These are phyloP conservation scores for Schizonepeta tenuifolia DNA, from an alignment of 257 asterid species.

Conservation along the genomic window DNA sequence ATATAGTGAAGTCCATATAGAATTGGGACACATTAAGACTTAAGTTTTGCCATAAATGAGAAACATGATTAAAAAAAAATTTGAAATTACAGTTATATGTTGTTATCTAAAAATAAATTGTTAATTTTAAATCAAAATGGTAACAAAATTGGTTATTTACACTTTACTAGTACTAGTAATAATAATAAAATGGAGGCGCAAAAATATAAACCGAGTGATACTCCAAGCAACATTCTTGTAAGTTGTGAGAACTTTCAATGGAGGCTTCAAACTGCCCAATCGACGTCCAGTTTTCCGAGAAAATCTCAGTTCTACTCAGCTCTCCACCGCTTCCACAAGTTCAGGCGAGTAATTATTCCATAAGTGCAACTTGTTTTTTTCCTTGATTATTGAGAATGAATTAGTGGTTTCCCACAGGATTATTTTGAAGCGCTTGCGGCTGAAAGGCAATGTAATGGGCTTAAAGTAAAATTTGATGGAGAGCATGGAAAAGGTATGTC, in stretches of 20 bases:
- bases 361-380: background rate
- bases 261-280: slow-evolving; percentile 51
- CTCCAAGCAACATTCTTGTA: background rate
- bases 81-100: too few species aligned
- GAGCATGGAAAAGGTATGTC: slow-evolving; percentile 69
- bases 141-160: too few species aligned
- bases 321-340: slow-evolving; percentile 63
- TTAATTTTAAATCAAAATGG: too few species aligned
- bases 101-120: too few species aligned
- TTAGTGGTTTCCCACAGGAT: slow-evolving; percentile 45
- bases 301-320: slow-evolving; percentile 60
- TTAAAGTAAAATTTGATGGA: slow-evolving; percentile 62
- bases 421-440: slow-evolving; percentile 62
- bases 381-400: slow-evolving; percentile 19
- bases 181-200: slow-evolving; percentile 16
- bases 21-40: too few species aligned
- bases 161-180: too few species aligned
- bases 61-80: too few species aligned
- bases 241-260: slow-evolving; percentile 31
- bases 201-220: background rate
- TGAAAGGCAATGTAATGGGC: slow-evolving; percentile 48
- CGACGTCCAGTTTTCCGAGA: slow-evolving; percentile 49
- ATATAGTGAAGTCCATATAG: too few species aligned
- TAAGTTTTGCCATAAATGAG: too few species aligned
- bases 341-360: slow-evolving; percentile 45